A percentile compares a stretch with the other conserved stretches of the same genome.
These are phyloP conservation scores for Calcarisporium arbuscula DNA, from an alignment of 2,329 filamentous ascomycete species.

Conservation along the genomic window DNA sequence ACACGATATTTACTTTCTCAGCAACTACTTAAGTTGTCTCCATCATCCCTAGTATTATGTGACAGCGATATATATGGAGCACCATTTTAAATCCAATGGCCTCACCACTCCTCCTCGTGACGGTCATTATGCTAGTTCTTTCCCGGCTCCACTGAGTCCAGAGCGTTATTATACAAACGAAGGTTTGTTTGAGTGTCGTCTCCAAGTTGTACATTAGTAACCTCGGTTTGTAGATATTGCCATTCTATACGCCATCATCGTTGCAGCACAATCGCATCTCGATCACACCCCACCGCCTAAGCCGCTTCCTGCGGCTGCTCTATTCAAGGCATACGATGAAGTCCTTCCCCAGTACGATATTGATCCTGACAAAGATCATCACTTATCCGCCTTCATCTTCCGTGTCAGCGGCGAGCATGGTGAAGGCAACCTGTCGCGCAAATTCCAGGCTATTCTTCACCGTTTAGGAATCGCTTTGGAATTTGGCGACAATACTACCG, in stretches of 20 bases:
- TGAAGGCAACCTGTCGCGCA: constrained; percentile 54
- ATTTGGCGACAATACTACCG: constrained; percentile 35
- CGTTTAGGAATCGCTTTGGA: constrained; percentile 68
- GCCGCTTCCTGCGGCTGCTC: constrained; percentile 64
- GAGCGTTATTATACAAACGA: constrained; percentile 53
- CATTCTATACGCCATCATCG: constrained; percentile 70
- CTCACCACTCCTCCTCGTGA: too few species aligned
- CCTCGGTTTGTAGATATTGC: constrained; percentile 58
- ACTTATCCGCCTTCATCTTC: constrained; percentile 73
- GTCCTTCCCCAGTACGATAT: constrained; percentile 65
- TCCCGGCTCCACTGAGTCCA: constrained; percentile 19
- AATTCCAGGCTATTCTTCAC: constrained; percentile 62
- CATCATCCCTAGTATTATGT: too few species aligned
- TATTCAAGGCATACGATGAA: constrained; percentile 76
- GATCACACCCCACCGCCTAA: constrained; percentile 51
- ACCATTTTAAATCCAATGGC: too few species aligned
- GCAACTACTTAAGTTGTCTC: too few species aligned
- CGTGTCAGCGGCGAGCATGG: constrained; percentile 64
- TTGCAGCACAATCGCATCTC: constrained; percentile 60
- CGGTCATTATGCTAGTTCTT: too few species aligned
- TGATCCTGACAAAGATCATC: constrained; percentile 66
- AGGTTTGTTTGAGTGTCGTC: constrained; percentile 31
- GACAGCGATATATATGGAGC: too few species aligned
- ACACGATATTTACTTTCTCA: too few species aligned
- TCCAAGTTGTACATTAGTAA: constrained; percentile 1